Conservation (phyloP, 1,139 yeast genomes). For the Yamadazyma triangularis region DNA sequence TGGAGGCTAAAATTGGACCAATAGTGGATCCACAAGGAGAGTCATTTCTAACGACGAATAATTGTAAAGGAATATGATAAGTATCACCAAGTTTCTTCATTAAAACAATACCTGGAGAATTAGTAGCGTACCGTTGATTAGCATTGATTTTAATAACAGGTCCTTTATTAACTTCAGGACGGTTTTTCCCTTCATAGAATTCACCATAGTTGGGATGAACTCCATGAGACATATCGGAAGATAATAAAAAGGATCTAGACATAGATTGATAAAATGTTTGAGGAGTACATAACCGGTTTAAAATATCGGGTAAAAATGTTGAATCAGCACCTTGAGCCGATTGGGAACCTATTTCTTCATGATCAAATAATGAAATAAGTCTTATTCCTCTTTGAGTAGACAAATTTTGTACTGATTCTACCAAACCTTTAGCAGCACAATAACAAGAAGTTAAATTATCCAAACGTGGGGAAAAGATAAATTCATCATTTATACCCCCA, state of each 20-base stretch:
- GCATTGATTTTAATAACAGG: constrained; percentile 94
- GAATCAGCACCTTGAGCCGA: constrained; percentile 98
- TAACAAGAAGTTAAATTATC: constrained; percentile 89
- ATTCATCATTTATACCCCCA: constrained; percentile 89
- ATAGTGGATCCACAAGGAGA: constrained; percentile 96
- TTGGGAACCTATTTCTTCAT: constrained; percentile 90
- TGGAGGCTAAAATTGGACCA: constrained; percentile 89
- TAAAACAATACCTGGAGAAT: constrained; percentile 82
- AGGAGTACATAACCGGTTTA: constrained; percentile 56
- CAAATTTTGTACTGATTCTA: constrained; percentile 47
- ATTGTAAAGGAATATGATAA: constrained; percentile 65
- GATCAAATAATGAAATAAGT: constrained; percentile 80
- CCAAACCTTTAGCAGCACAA: constrained; percentile 69
- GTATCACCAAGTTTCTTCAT: constrained; percentile 66
- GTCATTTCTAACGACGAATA: constrained; percentile 88
- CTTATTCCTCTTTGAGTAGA: constrained; percentile 47
- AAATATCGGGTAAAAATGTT: constrained; percentile 74
- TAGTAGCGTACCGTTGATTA: constrained; percentile 92
- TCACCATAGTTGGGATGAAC: constrained; percentile 86
- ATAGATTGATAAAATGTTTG: constrained; percentile 54
- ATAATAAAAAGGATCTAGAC: constrained; percentile 80
- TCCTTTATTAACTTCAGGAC: constrained; percentile 79
- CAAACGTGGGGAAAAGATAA: constrained; percentile 87
- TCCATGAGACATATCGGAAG: constrained; percentile 97
- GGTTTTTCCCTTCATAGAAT: constrained; percentile 72